Evolutionary conservation across 805 yeast species (phyloP), one percentile per base, ranked within the genome.

Genomic region (Yarrowia keelungensis): DNA sequence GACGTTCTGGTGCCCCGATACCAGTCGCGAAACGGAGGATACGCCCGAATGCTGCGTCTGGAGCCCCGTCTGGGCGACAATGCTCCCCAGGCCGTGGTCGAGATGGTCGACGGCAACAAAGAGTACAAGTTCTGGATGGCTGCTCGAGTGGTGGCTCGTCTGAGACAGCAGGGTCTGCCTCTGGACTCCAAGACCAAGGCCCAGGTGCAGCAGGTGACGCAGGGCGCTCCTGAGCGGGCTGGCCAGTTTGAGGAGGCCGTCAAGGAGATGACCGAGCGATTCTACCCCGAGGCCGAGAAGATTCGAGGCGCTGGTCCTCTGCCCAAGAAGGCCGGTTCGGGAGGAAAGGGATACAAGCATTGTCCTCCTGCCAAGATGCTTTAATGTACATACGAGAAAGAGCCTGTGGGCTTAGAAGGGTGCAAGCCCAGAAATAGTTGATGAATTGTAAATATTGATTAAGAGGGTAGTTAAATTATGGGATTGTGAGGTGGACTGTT

Each of bases 51-150:
- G 67, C 80, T 92, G 71, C 88, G 85, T 73, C 81, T 95, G 70
- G 98, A 95, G 78, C 92, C 93, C 16, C 84, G 98, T 72, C 78
- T 89, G 58, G 93, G 95, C 69, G 99, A 95, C 77, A 89, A 87
- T 71, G 97, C 98, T 0, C 93, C 93, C 41, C 95, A 91, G 83
- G 88, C 95, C 0, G 87, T 93, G 9, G 75, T 95, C 67, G 99
- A 95, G 78, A 81, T 95, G 59, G 96, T 94, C 1, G 97, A 90
- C 73, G 86, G 88, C 4, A 78, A 81, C 76, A 80, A 86, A 70
- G 97, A 91, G 76, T 84, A 90, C 82, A 86, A 88, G 73, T 84
- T 87, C 72, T 90, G 96, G 87, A 80, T 86, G 74, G 83, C 87
- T 9, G 97, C 97, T n/a, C 86, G 91, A 77, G 82, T 86, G 3